These are phyloP conservation scores for Oemleria cerasiformis DNA, from an alignment of 306 rosid species.

Conservation along the genomic window DNA sequence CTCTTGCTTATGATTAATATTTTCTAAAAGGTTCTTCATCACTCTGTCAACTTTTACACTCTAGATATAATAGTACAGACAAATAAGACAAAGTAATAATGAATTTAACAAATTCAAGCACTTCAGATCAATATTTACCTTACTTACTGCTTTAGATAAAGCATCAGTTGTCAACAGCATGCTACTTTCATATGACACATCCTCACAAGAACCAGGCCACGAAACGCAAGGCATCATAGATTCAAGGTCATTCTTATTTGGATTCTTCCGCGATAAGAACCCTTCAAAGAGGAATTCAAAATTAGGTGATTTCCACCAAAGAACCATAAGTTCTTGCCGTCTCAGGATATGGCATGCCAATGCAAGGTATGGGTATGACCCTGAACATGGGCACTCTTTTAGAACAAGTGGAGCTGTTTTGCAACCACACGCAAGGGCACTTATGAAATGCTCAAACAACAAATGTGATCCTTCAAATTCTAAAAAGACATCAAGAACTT, in stretches of 20 bases:
- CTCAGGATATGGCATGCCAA: constrained; percentile 73
- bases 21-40: background rate
- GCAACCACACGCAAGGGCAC: constrained; percentile 72
- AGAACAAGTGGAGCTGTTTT: constrained; percentile 59
- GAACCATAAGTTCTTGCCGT: constrained; percentile 83
- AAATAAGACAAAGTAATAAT: background rate
- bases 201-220: constrained; percentile 97
- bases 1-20: background rate
- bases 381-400: constrained; percentile 80
- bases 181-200: constrained; percentile 61
- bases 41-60: background rate
- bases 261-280: constrained; percentile 77
- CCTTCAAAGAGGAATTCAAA: constrained; percentile 89
- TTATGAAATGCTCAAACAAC: constrained; percentile 68
- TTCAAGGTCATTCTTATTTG: constrained; percentile 92
- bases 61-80: background rate
- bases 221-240: constrained; percentile 88
- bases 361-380: constrained; percentile 89
- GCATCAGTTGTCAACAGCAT: constrained; percentile 83
- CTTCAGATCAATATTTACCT: constrained; percentile 46
- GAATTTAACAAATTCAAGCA: constrained; percentile 11
- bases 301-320: constrained; percentile 91
- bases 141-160: constrained; percentile 75
- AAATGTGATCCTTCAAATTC: constrained; percentile 63
- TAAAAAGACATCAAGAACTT: constrained; percentile 65